A percentile compares a stretch with the other conserved stretches of the same genome.
These are phyloP conservation scores for Linum trigynum DNA, from an alignment of 345 rosid genomes.

Conservation along the genomic window DNA sequence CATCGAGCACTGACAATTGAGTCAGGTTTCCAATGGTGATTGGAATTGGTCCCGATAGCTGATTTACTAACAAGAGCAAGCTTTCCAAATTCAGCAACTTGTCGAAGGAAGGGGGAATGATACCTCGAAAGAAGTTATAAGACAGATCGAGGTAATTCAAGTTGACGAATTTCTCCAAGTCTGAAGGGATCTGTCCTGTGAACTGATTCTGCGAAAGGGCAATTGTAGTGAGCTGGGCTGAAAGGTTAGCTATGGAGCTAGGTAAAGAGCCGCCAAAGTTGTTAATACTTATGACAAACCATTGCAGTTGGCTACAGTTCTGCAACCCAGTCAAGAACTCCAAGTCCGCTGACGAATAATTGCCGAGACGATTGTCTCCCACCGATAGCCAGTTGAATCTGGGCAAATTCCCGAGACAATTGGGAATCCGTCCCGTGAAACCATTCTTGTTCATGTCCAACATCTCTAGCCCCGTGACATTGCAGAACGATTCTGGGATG, in stretches of 20 bases:
- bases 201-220: slow-evolving; percentile 8
- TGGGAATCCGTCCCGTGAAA: slow-evolving; percentile 16
- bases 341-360: slow-evolving; percentile 10
- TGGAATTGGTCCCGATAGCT: background rate
- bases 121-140: background rate
- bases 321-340: slow-evolving; percentile 15
- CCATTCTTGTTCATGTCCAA: background rate
- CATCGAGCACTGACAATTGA: background rate
- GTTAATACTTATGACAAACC: background rate
- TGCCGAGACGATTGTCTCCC: slow-evolving; percentile 14
- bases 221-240: slow-evolving; percentile 6
- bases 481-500: slow-evolving; percentile 22
- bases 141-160: background rate
- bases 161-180: slow-evolving; percentile 3
- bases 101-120: background rate
- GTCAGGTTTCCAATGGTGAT: background rate
- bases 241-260: slow-evolving; percentile 18
- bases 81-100: background rate
- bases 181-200: slow-evolving; percentile 4
- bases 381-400: slow-evolving; percentile 10
- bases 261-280: slow-evolving; percentile 20
- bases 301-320: slow-evolving; percentile 12
- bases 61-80: background rate
- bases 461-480: slow-evolving; percentile 14
- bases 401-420: slow-evolving; percentile 10